Percentiles rank a stretch among this genome's conserved stretches.
These are phyloP conservation scores for Fraxinus greggii DNA, from an alignment of 305 asterid species.

Conservation along the genomic window DNA sequence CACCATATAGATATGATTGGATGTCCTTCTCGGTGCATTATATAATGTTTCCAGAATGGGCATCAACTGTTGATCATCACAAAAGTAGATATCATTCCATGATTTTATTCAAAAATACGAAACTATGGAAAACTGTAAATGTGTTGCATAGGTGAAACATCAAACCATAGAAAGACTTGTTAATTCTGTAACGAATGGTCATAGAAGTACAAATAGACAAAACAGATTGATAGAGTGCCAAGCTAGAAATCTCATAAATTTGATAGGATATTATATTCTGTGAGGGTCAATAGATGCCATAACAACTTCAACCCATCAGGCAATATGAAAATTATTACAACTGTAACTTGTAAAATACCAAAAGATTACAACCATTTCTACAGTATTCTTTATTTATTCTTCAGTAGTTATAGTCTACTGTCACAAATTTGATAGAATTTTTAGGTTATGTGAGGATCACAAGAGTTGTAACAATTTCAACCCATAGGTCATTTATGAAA, in stretches of 20 bases:
- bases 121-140: not conserved
- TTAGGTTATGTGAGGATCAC: not conserved
- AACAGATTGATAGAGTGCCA: not conserved
- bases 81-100: slow-evolving; percentile 24
- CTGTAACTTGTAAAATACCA: not conserved
- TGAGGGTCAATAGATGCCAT: not conserved
- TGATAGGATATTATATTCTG: not conserved
- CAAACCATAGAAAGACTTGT: not conserved
- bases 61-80: slow-evolving; percentile 64
- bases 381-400: slow-evolving; percentile 3
- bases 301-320: not conserved
- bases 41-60: slow-evolving; percentile 92
- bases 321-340: not conserved
- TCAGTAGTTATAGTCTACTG: slow-evolving; percentile 1
- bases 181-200: not conserved
- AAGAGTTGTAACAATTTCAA: not conserved
- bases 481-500: not conserved
- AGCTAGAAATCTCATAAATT: not conserved
- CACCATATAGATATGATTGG: slow-evolving; percentile 96
- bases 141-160: not conserved
- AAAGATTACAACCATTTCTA: not conserved
- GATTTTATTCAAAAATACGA: not conserved
- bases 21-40: slow-evolving; percentile 73
- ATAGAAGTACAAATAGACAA: slow-evolving; percentile 3
- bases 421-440: not conserved